These are phyloP conservation scores for Peniophora sp. DNA, from an alignment of 1,284 basidiomycete species.

Conservation along the genomic window DNA sequence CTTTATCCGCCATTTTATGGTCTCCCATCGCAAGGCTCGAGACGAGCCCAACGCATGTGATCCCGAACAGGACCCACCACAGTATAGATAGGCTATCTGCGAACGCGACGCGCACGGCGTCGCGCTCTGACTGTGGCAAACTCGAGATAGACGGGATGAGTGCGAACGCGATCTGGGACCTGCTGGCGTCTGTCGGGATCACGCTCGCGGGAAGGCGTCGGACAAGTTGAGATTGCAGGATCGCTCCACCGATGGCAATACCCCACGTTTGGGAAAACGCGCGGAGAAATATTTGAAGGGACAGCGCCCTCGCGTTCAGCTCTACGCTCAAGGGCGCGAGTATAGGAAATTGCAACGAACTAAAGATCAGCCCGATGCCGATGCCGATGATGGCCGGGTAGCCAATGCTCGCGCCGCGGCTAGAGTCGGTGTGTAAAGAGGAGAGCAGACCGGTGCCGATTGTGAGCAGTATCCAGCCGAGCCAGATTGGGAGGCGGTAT, in stretches of 20 bases:
- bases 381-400: slow-evolving; percentile 1
- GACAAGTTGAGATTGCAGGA: slow-evolving; percentile 24
- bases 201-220: slow-evolving; percentile 18
- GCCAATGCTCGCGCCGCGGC: neutral
- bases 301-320: slow-evolving; percentile 25
- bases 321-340: slow-evolving; percentile 23
- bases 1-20: neutral
- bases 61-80: slow-evolving; percentile 5
- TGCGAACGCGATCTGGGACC: slow-evolving; percentile 13
- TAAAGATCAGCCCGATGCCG: slow-evolving; percentile 1
- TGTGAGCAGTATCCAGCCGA: neutral
- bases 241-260: slow-evolving; percentile 19
- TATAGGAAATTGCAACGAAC: slow-evolving; percentile 3
- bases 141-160: slow-evolving; percentile 3
- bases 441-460: slow-evolving; percentile 1
- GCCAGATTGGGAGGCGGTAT: slow-evolving; percentile 13
- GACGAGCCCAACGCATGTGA: slow-evolving; percentile 1
- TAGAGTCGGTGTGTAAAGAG: neutral
- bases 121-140: neutral
- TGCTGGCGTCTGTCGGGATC: slow-evolving; percentile 14
- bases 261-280: slow-evolving; percentile 27
- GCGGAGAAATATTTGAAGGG: slow-evolving; percentile 26
- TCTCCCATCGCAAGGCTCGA: slow-evolving; percentile 1
- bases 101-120: slow-evolving; percentile 3
- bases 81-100: slow-evolving; percentile 2